Conservation (phyloP, 1,284 basidiomycete genomes). For the Cerrena zonata region DNA sequence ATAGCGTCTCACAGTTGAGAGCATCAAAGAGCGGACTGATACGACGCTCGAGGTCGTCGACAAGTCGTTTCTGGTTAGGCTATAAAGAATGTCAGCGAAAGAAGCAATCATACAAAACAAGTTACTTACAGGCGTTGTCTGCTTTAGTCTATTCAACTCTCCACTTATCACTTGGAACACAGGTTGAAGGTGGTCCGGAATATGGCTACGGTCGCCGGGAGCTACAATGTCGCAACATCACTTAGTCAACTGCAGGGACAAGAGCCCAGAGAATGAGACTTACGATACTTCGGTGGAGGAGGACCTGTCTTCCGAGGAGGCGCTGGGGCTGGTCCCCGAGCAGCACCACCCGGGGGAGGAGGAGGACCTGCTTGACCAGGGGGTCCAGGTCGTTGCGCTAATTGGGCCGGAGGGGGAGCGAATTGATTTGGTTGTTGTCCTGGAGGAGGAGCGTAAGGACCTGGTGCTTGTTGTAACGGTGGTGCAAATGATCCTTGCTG, state of each 20-base stretch:
- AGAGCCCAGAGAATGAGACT: slow-evolving; percentile 23
- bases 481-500: slow-evolving; percentile 8
- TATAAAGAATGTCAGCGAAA: slow-evolving; percentile 28
- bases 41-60: slow-evolving; percentile 84
- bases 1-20: slow-evolving; percentile 85
- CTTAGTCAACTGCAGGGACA: too few relatives aligned
- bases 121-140: slow-evolving; percentile 61
- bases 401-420: slow-evolving; percentile 17
- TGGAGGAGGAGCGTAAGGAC: slow-evolving; percentile 31
- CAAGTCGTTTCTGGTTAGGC: slow-evolving; percentile 79
- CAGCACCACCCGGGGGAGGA: slow-evolving; percentile 35
- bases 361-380: not conserved
- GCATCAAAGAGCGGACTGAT: slow-evolving; percentile 86
- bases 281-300: slow-evolving; percentile 79
- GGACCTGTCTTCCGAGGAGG: slow-evolving; percentile 38
- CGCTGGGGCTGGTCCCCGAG: slow-evolving; percentile 28
- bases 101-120: slow-evolving; percentile 3
- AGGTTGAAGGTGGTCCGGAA: slow-evolving; percentile 66
- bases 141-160: slow-evolving; percentile 62
- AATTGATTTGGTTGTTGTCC: slow-evolving; percentile 21
- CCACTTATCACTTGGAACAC: slow-evolving; percentile 65
- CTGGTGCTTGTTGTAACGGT: slow-evolving; percentile 28
- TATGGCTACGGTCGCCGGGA: slow-evolving; percentile 85
- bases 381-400: slow-evolving; percentile 25
- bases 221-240: slow-evolving; percentile 43